Conservation (phyloP, 768 basidiomycete genomes). For the Phanerodontia chrysosporium region DNA sequence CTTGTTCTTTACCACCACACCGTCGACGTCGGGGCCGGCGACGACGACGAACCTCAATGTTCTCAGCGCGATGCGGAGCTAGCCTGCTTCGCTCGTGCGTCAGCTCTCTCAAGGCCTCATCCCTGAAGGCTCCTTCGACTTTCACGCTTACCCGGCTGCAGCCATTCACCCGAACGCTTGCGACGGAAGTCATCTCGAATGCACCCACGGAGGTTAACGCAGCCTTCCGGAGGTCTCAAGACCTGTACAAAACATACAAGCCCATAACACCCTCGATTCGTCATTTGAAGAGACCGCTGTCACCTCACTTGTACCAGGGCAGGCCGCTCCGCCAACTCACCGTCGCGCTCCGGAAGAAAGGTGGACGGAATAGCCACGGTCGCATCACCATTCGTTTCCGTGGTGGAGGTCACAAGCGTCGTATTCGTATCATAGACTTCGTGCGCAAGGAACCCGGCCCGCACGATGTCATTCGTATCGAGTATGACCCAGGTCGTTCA, state of each 20-base stretch:
- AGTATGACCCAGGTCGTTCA: conserved; percentile 92
- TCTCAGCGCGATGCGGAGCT: conserved; percentile 41
- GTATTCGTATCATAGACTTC: conserved; percentile 88
- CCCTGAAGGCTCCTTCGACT: conserved; percentile 19
- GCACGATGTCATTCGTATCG: conserved; percentile 89
- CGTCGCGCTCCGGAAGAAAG: conserved; percentile 72
- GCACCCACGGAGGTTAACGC: conserved; percentile 29
- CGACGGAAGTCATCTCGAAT: conserved; percentile 30
- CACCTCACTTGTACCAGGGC: conserved; percentile 80
- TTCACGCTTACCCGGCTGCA: conserved; percentile 15
- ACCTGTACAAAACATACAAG: conserved; percentile 84
- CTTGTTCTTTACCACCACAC: conserved; percentile 4
- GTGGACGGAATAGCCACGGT: conserved; percentile 82
- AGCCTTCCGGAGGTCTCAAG: conserved; percentile 48
- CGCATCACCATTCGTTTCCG: conserved; percentile 83
- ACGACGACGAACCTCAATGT: conserved; percentile 28
- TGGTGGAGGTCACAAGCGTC: conserved; percentile 87
- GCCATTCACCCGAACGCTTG: conserved; percentile 29
- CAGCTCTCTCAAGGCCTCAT: conserved; percentile 16
- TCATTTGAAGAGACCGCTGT: conserved; percentile 79
- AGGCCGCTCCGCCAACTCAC: conserved; percentile 84
- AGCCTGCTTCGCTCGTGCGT: conserved; percentile 37
- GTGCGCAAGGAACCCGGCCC: conserved; percentile 69
- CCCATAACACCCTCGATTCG: conserved; percentile 84
- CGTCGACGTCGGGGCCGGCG: neutral